Conservation (phyloP, 140 eudicot species). For the Anethum foeniculum region DNA sequence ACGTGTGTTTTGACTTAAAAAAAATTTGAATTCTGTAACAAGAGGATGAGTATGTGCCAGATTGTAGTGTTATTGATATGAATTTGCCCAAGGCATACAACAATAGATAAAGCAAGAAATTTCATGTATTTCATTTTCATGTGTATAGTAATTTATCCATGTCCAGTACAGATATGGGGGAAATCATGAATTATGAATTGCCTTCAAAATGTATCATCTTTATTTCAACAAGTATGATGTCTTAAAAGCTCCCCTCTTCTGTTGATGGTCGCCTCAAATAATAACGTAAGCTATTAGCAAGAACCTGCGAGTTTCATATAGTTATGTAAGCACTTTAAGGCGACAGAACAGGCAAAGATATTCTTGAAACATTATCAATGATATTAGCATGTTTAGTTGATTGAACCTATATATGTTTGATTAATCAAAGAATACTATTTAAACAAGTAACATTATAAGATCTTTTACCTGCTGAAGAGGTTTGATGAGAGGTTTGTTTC, state of each 20-base stretch:
- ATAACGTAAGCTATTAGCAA: conserved; percentile 82
- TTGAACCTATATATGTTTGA: too few relatives aligned
- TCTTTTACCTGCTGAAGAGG: conserved; percentile 80
- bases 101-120: not conserved
- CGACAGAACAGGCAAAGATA: not conserved
- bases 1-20: too few relatives aligned
- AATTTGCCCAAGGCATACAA: not conserved
- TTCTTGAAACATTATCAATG: too few relatives aligned
- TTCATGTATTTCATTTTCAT: not conserved
- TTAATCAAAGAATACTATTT: too few relatives aligned
- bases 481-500: conserved; percentile 60
- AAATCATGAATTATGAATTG: not conserved
- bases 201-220: not conserved
- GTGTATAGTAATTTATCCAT: not conserved
- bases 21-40: not conserved
- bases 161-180: conserved; percentile 1
- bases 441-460: conserved; percentile 7
- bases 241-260: conserved; percentile 43
- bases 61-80: not conserved
- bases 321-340: not conserved
- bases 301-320: conserved; percentile 38
- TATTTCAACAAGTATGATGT: not conserved
- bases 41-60: not conserved
- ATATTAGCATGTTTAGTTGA: too few relatives aligned
- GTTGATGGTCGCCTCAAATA: conserved; percentile 84